Conservation (phyloP, 1,284 basidiomycete species). For the Cerioporus squamosus region DNA sequence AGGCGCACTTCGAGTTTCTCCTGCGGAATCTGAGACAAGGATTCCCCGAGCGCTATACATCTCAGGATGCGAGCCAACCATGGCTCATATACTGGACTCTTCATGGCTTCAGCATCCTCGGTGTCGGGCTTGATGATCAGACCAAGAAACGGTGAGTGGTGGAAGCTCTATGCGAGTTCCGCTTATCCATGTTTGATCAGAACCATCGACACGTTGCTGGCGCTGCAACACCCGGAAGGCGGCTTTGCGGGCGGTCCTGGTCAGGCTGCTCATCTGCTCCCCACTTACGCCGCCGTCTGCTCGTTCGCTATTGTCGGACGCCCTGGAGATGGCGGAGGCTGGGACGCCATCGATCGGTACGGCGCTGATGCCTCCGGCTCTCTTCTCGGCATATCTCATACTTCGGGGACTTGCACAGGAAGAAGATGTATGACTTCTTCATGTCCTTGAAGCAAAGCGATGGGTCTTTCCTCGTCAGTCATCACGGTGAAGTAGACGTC, state of each 20-base stretch:
- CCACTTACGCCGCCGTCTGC: conserved; percentile 90
- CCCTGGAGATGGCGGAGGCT: conserved; percentile 75
- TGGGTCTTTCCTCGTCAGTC: conserved; percentile 91
- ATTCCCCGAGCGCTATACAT: conserved; percentile 76
- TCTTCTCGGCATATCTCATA: not conserved
- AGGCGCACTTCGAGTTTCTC: conserved; percentile 71
- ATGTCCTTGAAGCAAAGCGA: conserved; percentile 93
- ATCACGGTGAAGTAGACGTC: conserved; percentile 92
- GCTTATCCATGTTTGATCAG: conserved; percentile 38
- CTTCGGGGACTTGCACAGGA: conserved; percentile 39
- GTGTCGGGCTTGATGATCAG: conserved; percentile 75
- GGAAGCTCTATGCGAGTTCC: not conserved
- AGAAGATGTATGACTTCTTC: conserved; percentile 87
- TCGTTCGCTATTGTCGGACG: conserved; percentile 84
- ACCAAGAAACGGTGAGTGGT: conserved; percentile 70
- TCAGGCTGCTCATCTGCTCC: conserved; percentile 87
- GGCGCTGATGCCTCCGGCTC: conserved; percentile 21
- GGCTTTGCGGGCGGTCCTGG: conserved; percentile 94
- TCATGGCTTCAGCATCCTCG: conserved; percentile 79
- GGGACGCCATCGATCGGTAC: conserved; percentile 82
- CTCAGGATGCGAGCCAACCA: conserved; percentile 89
- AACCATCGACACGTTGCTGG: conserved; percentile 77
- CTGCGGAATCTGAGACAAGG: conserved; percentile 73
- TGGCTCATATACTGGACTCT: conserved; percentile 94
- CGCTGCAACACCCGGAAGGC: conserved; percentile 80